Base-by-base conservation (phyloP, 2,329 filamentous ascomycete species). In the Biscogniauxia marginata region DNA sequence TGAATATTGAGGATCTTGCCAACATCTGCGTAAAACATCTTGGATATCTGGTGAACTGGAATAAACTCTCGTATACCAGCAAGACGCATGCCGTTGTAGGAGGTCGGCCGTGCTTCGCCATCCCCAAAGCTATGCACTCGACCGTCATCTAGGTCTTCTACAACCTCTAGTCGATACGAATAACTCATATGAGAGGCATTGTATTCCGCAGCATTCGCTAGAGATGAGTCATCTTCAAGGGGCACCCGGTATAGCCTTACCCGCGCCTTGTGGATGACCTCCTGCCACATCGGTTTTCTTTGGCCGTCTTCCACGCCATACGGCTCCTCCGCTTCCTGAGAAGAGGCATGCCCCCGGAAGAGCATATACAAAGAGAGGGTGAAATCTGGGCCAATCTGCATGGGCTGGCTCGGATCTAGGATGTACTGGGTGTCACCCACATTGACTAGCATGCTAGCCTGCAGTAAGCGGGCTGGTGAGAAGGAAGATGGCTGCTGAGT, bases 341-440 rank as follows among this genome's bases (percentile, higher is more conserved):
- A 75, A 7, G 77, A 76, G 3, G 87, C 78, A 71, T 98, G 92
- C 1, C 91, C 89, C 2, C 87, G 81, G 67, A 98, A 99, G 0
- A 98, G 82, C 92, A 98, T 97, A 73, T 98, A 99, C 63, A 98
- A 77, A 0, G 93, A 96, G 7, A 98, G 73, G 0, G 84, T 88
- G 67, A 97, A 98, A 0, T 87, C 84, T 0, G 93, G 92, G 0
- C 95, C 95, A 57, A 98, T 89, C 68, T 97, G 92, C 47, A 91
- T 85, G 0, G 88, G 81, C 8, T 78, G 75, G 0, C 76, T 80
- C 5, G 87, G 83, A 44, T 84, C 79, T 60, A 85, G 80, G 2
- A 84, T 83, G 72, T 95, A 97, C 61, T 92, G 88, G 0, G 87
- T 88, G 71, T 99, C 95, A 2, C 91, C 92, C 46, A 92, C 84